phyloP scores from a whole-genome alignment of 768 basidiomycete species.

The Pleurotus ostreatus region DNA sequence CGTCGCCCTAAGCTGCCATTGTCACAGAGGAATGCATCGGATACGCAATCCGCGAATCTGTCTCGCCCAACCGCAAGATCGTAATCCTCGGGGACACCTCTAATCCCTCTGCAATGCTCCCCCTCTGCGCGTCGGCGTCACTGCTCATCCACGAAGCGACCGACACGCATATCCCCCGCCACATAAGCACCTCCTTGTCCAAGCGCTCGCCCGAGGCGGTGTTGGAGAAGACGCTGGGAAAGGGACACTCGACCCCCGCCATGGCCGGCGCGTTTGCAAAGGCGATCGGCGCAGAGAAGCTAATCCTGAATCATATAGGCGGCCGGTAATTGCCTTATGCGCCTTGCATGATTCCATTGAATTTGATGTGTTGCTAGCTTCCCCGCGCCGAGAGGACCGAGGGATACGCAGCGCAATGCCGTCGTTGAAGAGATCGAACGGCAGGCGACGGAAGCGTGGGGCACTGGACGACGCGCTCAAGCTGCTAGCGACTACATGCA shows the following conservation, averaged over 20 bases:
- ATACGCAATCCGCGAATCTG: conserved; percentile 66
- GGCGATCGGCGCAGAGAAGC: conserved; percentile 47
- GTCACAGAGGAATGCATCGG: conserved; percentile 66
- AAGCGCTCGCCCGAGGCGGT: conserved; percentile 39
- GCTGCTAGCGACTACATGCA: conserved; percentile 60
- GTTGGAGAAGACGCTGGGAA: conserved; percentile 45
- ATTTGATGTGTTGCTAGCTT: conserved; percentile 33
- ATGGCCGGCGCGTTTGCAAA: conserved; percentile 80
- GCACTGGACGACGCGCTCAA: conserved; percentile 33
- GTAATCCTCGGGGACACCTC: conserved; percentile 78
- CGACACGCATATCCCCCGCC: conserved; percentile 61
- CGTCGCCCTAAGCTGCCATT: background rate
- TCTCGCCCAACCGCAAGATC: conserved; percentile 50
- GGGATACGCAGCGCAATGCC: conserved; percentile 31
- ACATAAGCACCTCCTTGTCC: conserved; percentile 44
- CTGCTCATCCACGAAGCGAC: conserved; percentile 88
- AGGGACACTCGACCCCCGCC: conserved; percentile 75
- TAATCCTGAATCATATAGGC: conserved; percentile 80
- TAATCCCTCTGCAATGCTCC: conserved; percentile 57
- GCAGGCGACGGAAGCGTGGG: conserved; percentile 63
- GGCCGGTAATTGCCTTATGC: conserved; percentile 40
- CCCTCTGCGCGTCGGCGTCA: conserved; percentile 44
- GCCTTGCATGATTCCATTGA: background rate
- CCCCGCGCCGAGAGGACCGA: conserved; percentile 39
- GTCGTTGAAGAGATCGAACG: conserved; percentile 58